Evolutionary conservation across 257 asterid genomes (phyloP), one percentile per base, ranked within the genome.

Genomic region (Ilex aquifolium): DNA sequence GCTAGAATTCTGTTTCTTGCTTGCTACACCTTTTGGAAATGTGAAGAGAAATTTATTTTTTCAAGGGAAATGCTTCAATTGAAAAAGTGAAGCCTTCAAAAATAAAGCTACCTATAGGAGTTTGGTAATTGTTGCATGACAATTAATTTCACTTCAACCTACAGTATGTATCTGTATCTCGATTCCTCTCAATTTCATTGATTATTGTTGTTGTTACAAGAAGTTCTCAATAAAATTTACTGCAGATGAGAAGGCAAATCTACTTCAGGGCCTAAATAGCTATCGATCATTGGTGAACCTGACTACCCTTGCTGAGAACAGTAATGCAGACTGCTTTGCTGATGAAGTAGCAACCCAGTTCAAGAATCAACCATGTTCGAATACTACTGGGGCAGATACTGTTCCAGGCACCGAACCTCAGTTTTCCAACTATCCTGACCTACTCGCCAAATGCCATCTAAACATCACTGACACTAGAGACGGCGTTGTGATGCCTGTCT

Each of bases 261-360:
- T 88, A 65, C 68, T 85, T 2, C 83, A 58, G 59, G 89, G 87
- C 63, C 81, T 92, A 29, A 87, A 92, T 79, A 83, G 74, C 72
- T 92, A 88, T 78, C 71, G 97, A 40, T 3, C 84, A 65, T 55
- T 95, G 74, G 66, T 82, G 63, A 92, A 85, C 75, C 55, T 92
- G 75, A 79, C 93, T 30, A 32, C 81, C 10, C 79, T 92, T 49
- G 79, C 81, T 48, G 67, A 85, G 76, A 85, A 80, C 36, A 93
- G 85, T 59, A 75, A 88, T 60, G 98, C 97, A 57, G 82, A 85
- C 30, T 88, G 98, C 87, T 89, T 92, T 6, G 95, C 97, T 0
- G 72, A 76, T 56, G 88, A 87, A 76, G 42, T 92, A 14, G 95
- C 95, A 0, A 81, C 82, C 67, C 42, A 36, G 42, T 2, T 21